Conservation (phyloP, 1,139 yeast species). For the Pichia sp. region DNA sequence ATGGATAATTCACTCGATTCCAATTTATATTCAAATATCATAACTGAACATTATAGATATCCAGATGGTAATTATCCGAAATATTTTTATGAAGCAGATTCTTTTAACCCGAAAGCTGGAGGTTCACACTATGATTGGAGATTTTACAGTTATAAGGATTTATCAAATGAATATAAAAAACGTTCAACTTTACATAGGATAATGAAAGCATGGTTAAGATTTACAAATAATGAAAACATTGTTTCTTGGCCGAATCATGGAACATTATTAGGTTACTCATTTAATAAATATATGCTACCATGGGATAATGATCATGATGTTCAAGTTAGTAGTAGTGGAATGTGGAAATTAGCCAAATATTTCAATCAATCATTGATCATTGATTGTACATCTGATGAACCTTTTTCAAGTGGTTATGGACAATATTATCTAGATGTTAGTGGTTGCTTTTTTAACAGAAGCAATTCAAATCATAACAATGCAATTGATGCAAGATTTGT, state of each 20-base stretch:
- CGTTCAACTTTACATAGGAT: slow-evolving; percentile 38
- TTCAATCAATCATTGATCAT: slow-evolving; percentile 44
- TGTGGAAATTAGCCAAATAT: slow-evolving; percentile 35
- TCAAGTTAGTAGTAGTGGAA: slow-evolving; percentile 41
- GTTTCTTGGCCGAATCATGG: slow-evolving; percentile 60
- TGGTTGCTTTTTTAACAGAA: slow-evolving; percentile 32
- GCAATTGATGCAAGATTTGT: slow-evolving; percentile 58
- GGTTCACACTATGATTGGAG: slow-evolving; percentile 37
- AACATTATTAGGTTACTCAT: slow-evolving; percentile 50
- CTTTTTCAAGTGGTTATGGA: slow-evolving; percentile 31
- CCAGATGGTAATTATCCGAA: slow-evolving; percentile 18
- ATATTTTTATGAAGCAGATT: slow-evolving; percentile 33
- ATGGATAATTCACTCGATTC: slow-evolving; percentile 14
- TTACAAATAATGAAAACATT: slow-evolving; percentile 34
- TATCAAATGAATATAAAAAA: slow-evolving; percentile 33
- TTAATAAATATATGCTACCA: slow-evolving; percentile 51
- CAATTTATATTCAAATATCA: slow-evolving; percentile 12
- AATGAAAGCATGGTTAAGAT: slow-evolving; percentile 46
- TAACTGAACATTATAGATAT: slow-evolving; percentile 1
- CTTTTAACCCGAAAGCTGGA: slow-evolving; percentile 13
- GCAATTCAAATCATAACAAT: slow-evolving; percentile 37
- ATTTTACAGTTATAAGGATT: slow-evolving; percentile 34
- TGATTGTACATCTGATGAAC: slow-evolving; percentile 28
- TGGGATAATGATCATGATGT: slow-evolving; percentile 62
- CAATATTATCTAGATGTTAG: slow-evolving; percentile 45